Evolutionary conservation across 2,329 filamentous ascomycete genomes (phyloP), one percentile per base, ranked within the genome.

Genomic region (Leptographium wingfieldii): DNA sequence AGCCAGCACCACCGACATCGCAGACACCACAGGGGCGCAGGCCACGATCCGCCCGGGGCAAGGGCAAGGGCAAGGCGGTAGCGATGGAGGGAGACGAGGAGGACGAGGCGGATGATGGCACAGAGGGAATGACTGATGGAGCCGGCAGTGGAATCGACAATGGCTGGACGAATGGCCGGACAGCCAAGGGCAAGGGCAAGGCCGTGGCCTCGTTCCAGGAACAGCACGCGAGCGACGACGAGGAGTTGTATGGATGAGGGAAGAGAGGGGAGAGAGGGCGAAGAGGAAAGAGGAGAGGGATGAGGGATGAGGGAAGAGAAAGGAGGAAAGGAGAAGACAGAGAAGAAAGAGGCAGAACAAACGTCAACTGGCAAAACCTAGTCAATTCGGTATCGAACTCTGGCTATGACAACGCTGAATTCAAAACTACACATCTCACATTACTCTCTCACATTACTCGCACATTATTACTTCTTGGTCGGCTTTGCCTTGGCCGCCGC

Each of bases 181-280:
- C 38, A 12, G 22, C 14, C 55, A 54, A 56, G 29, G 58, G 64
- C 66, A 71, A 71, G 33, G 69, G 71, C 1, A 84, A 82, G 76
- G 80, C 75, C 3, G 72, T 76, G 19, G 76, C 75, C 62, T 63
- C 63, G 38, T 81, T 83, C 63, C 74, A 77, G 65, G 74, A 80
- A n/a, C 75, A 76, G 25, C 77, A 73, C n/a, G 79, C 74, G 22
- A 80, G 77, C 63, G 81, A 80, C 62, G 80, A 84, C 57, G 80
- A 83, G 55, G 80, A 74, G 11, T 65, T 84, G 67, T 84, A 84
- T 67, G 68, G 67, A 59, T 83, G 55, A 43, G 31, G 16, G 52
- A 16, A 29, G 48, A 43, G n/a, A 12, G 52, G 11, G n/a, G n/a
- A n/a, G 31, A 6, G n/a, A 54, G 16, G 10, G 31, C 1, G 40